phyloP scores from a whole-genome alignment of 208 protist species.

The Plasmodiophora brassicae region DNA sequence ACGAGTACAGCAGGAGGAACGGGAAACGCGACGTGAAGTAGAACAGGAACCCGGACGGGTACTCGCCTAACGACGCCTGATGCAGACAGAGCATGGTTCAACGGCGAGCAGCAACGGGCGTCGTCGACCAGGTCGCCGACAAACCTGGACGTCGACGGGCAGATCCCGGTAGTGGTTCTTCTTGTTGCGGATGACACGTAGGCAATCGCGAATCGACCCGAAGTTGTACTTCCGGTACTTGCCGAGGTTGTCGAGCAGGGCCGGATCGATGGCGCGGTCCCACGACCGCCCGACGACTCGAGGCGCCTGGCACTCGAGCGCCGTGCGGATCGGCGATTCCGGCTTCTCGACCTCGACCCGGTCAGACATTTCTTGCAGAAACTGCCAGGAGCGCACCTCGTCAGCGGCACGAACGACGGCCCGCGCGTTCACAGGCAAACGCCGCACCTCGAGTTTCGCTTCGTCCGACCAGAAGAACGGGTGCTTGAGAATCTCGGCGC shows the following conservation, averaged over 20 bases:
- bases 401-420: not conserved
- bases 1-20: constrained; percentile 39
- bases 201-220: constrained; percentile 51
- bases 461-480: constrained; percentile 54
- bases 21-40: constrained; percentile 51
- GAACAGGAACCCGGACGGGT: constrained; percentile 33
- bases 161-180: constrained; percentile 56
- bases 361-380: constrained; percentile 52
- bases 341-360: constrained; percentile 45
- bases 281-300: constrained; percentile 38
- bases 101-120: not conserved
- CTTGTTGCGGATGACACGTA: constrained; percentile 64
- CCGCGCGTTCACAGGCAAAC: not conserved
- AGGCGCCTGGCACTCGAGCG: constrained; percentile 34
- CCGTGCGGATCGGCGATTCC: not conserved
- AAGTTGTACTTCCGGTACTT: constrained; percentile 57
- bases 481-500: constrained; percentile 39
- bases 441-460: constrained; percentile 29
- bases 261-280: constrained; percentile 39
- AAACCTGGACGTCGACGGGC: constrained; percentile 4
- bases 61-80: not conserved
- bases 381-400: constrained; percentile 15
- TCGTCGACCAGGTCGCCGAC: not conserved
- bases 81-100: not conserved
- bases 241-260: constrained; percentile 49